A percentile compares a stretch with the other conserved stretches of the same genome.
phyloP scores from a whole-genome alignment of 2,329 filamentous ascomycete genomes.

The Cladosporium sp. region DNA sequence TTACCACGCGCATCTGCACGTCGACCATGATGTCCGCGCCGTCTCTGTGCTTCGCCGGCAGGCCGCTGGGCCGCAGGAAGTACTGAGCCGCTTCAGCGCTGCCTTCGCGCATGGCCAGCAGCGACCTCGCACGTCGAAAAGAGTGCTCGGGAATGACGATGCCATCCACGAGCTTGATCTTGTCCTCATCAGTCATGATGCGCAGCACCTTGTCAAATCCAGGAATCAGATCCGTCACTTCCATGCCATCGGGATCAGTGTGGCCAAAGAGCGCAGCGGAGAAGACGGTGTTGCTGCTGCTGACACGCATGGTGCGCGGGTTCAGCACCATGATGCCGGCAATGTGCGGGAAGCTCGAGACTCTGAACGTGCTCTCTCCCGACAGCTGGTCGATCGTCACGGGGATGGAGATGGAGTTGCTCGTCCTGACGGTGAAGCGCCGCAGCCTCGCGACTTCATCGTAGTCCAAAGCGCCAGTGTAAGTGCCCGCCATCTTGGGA shows the following conservation, averaged over 20 bases:
- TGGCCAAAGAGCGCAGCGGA: conserved; percentile 88
- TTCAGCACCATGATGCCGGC: conserved; percentile 91
- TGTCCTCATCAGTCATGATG: conserved; percentile 79
- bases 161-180: conserved; percentile 77
- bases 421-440: conserved; percentile 80
- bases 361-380: conserved; percentile 64
- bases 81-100: conserved; percentile 67
- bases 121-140: conserved; percentile 80
- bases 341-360: conserved; percentile 95
- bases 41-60: conserved; percentile 82
- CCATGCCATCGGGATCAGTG: conserved; percentile 71
- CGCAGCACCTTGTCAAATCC: conserved; percentile 78
- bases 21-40: conserved; percentile 90
- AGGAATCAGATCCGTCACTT: conserved; percentile 75
- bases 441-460: conserved; percentile 63
- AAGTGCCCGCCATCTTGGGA: conserved; percentile 67
- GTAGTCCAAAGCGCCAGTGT: conserved; percentile 70
- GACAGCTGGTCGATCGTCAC: conserved; percentile 70
- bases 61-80: conserved; percentile 76
- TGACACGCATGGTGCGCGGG: conserved; percentile 69
- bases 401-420: conserved; percentile 72
- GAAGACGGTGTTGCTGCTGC: conserved; percentile 92
- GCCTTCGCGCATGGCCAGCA: conserved; percentile 77
- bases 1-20: conserved; percentile 92
- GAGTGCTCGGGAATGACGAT: conserved; percentile 95